A percentile compares a stretch with the other conserved stretches of the same genome.
Conservation (phyloP, 805 yeast genomes). For the Debaryomyces castellii region DNA sequence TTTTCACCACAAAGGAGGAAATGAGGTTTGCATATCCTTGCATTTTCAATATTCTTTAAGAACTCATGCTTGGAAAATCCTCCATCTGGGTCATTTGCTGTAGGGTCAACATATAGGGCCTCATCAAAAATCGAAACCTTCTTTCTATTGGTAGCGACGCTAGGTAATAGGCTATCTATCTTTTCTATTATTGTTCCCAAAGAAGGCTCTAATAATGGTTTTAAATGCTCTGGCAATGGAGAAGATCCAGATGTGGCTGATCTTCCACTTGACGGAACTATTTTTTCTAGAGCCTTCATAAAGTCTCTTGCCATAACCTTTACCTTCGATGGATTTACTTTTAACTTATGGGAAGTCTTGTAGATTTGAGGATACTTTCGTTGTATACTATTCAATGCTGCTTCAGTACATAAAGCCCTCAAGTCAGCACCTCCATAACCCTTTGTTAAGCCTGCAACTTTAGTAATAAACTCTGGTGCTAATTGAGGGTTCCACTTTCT, state of each 20-base stretch:
- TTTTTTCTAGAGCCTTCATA: conserved; percentile 78
- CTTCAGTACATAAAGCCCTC: conserved; percentile 91
- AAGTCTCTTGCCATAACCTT: conserved; percentile 81
- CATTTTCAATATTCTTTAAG: conserved; percentile 43
- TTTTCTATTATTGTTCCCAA: conserved; percentile 45
- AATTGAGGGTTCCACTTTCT: conserved; percentile 83
- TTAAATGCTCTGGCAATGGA: conserved; percentile 74
- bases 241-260: conserved; percentile 71
- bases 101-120: conserved; percentile 60
- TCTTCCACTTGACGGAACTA: conserved; percentile 90
- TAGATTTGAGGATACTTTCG: conserved; percentile 93
- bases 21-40: conserved; percentile 82
- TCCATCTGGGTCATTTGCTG: conserved; percentile 56
- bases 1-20: conserved; percentile 66
- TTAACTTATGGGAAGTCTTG: conserved; percentile 65
- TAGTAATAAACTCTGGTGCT: conserved; percentile 53
- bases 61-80: conserved; percentile 72
- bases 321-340: conserved; percentile 69
- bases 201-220: conserved; percentile 58
- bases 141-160: conserved; percentile 34
- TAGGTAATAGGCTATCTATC: conserved; percentile 63
- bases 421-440: conserved; percentile 99
- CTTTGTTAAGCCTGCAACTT: conserved; percentile 78
- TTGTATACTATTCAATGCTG: conserved; percentile 90
- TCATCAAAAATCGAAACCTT: conserved; percentile 63